These are phyloP conservation scores for Abrus precatorius DNA, from an alignment of 306 rosid genomes.

Conservation along the genomic window DNA sequence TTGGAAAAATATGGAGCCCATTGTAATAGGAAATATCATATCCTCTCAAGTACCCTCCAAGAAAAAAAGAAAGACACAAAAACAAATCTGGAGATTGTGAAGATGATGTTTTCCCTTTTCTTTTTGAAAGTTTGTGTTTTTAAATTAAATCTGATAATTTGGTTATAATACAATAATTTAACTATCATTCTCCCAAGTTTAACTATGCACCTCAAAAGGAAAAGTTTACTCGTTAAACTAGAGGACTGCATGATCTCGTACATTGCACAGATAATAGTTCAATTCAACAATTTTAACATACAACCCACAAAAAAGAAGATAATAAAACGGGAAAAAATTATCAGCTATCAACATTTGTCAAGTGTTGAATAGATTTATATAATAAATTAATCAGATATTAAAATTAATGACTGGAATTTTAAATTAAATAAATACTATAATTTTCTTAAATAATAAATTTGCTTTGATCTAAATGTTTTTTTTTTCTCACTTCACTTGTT, in stretches of 20 bases:
- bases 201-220: not conserved
- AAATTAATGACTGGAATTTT: not conserved
- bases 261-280: not conserved
- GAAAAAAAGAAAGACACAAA: not conserved
- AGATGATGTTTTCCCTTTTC: not conserved
- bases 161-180: not conserved
- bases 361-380: too few species aligned
- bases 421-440: not conserved
- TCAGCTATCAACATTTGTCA: too few species aligned
- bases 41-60: slow-evolving; percentile 28
- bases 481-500: not conserved
- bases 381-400: too few species aligned
- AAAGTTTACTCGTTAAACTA: not conserved
- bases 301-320: not conserved
- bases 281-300: not conserved
- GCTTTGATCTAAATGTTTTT: too few species aligned
- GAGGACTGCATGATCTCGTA: not conserved
- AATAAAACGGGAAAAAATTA: not conserved
- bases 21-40: slow-evolving; percentile 38
- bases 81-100: not conserved
- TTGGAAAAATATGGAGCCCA: slow-evolving; percentile 46
- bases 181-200: not conserved
- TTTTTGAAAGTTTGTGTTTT: not conserved
- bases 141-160: not conserved
- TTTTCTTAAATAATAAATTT: not conserved